A percentile compares a stretch with the other conserved stretches of the same genome.
Conservation (phyloP, 306 rosid genomes). For the Alnus rubra region DNA sequence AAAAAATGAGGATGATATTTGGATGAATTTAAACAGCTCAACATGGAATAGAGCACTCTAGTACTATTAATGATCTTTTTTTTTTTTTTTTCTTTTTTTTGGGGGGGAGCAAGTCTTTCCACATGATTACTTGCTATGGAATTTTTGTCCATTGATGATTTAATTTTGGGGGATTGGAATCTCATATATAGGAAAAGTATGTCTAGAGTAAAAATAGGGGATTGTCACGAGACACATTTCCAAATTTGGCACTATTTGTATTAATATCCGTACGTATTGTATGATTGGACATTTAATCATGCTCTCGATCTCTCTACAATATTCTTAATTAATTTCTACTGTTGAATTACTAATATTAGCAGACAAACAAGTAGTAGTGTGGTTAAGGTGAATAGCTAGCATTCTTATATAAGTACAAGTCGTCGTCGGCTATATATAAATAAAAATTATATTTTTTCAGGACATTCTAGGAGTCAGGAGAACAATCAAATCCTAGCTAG, state of each 20-base stretch:
- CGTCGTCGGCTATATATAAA: background rate
- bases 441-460: background rate
- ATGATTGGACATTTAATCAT: slow-evolving; percentile 50
- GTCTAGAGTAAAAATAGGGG: slow-evolving; percentile 21
- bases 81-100: too few relatives aligned
- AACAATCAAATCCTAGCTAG: background rate
- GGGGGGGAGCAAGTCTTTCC: too few relatives aligned
- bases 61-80: background rate
- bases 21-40: background rate
- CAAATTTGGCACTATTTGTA: slow-evolving; percentile 53
- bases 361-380: background rate
- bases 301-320: slow-evolving; percentile 26
- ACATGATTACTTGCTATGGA: background rate
- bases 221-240: slow-evolving; percentile 74
- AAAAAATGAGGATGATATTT: too few relatives aligned
- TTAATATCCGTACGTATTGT: slow-evolving; percentile 45
- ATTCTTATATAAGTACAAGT: background rate
- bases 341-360: background rate
- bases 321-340: slow-evolving; percentile 9
- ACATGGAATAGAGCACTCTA: background rate
- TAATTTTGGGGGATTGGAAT: slow-evolving; percentile 8
- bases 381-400: background rate
- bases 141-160: background rate
- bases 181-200: slow-evolving; percentile 22
- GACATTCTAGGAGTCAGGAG: slow-evolving; percentile 2